A percentile compares a stretch with the other conserved stretches of the same genome.
Evolutionary conservation across 129 eudicot species (phyloP).

Genomic region (Rutidosis leptorrhynchoides): DNA sequence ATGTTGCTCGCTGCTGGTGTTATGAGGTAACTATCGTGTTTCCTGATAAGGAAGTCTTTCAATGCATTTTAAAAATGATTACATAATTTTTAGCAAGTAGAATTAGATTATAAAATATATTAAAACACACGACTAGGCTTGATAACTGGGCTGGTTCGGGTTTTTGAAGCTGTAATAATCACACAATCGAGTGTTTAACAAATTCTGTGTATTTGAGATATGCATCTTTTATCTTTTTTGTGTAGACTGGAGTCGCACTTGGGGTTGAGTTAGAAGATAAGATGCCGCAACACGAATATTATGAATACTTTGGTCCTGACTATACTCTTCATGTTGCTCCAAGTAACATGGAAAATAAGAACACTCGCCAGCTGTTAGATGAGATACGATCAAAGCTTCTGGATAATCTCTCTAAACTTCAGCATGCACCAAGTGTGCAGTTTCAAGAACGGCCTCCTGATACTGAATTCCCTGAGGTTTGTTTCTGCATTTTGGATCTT

Average conservation of each 20-base stretch:
- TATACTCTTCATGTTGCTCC: constrained; percentile 97
- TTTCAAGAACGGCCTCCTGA: constrained; percentile 98
- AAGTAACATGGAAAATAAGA: constrained; percentile 96
- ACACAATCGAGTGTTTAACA: not conserved
- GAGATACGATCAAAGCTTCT: constrained; percentile 80
- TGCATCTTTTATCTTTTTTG: constrained; percentile 7
- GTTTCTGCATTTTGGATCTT: constrained; percentile 20
- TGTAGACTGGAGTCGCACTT: constrained; percentile 94
- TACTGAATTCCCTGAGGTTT: constrained; percentile 85
- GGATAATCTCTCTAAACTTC: constrained; percentile 77
- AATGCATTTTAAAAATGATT: not conserved
- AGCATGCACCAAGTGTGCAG: constrained; percentile 97
- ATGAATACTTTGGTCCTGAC: constrained; percentile 95
- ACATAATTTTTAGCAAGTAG: not conserved
- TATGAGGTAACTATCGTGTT: constrained; percentile 58
- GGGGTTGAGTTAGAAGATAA: constrained; percentile 88
- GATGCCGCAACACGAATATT: constrained; percentile 90
- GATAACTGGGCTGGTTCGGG: not conserved
- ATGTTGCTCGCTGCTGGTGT: constrained; percentile 99
- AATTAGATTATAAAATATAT: not conserved
- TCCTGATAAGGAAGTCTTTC: not conserved
- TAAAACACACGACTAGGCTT: not conserved
- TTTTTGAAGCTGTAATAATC: not conserved
- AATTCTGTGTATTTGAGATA: not conserved
- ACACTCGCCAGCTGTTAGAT: constrained; percentile 71